A percentile compares a stretch with the other conserved stretches of the same genome.
These are phyloP conservation scores for Pistacia atlantica DNA, from an alignment of 345 rosid species.

Conservation along the genomic window DNA sequence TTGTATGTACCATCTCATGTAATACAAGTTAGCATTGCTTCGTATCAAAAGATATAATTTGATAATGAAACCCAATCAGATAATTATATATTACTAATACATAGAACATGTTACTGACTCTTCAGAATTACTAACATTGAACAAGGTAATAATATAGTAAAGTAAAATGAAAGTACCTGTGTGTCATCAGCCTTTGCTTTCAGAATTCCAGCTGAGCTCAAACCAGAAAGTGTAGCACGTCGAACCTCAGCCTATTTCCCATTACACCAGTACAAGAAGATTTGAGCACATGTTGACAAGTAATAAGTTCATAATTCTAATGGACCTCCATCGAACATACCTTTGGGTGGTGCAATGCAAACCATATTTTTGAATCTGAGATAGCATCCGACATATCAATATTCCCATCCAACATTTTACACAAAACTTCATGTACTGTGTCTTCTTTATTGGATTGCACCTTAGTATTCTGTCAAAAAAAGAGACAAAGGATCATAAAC, in stretches of 20 bases:
- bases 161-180: slow-evolving; percentile 50
- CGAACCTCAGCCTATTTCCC: slow-evolving; percentile 71
- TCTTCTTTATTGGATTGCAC: slow-evolving; percentile 52
- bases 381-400: slow-evolving; percentile 43
- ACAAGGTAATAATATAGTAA: slow-evolving; percentile 14
- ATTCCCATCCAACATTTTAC: slow-evolving; percentile 62
- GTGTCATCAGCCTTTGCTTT: slow-evolving; percentile 48
- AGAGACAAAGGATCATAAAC: slow-evolving; percentile 20
- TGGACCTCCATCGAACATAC: slow-evolving; percentile 37
- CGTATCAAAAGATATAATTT: too few relatives aligned
- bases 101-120: background rate
- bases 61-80: background rate
- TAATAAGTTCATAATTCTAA: slow-evolving; percentile 15
- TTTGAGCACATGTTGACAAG: slow-evolving; percentile 6
- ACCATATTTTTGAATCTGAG: slow-evolving; percentile 81
- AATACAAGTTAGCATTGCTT: too few relatives aligned
- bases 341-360: slow-evolving; percentile 86
- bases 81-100: background rate
- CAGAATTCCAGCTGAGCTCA: slow-evolving; percentile 48
- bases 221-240: slow-evolving; percentile 62
- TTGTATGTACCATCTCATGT: too few relatives aligned
- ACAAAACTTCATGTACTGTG: slow-evolving; percentile 49
- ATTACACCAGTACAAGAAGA: slow-evolving; percentile 23
- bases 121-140: background rate
- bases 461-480: slow-evolving; percentile 47